A percentile compares a stretch with the other conserved stretches of the same genome.
phyloP scores from a whole-genome alignment of 352 stramenopile genomes.

The Pythium dissotocum region DNA sequence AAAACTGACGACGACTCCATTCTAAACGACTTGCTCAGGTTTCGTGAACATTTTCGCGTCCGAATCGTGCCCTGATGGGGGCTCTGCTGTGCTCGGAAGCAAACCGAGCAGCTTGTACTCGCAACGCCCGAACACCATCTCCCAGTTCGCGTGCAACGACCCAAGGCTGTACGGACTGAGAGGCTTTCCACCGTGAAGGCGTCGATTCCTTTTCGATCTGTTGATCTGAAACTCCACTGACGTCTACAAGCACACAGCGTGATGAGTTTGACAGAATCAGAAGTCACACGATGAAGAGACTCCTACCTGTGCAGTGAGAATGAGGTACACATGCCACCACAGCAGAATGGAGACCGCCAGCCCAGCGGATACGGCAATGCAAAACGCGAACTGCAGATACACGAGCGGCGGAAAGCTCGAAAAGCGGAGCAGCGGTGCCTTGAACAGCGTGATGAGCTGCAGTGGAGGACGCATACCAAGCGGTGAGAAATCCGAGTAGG shows the following conservation, averaged over 20 bases:
- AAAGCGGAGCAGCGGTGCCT: constrained; percentile 18
- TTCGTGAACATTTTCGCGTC: not conserved
- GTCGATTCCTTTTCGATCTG: constrained; percentile 48
- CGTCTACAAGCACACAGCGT: constrained; percentile 38
- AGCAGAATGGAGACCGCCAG: constrained; percentile 65
- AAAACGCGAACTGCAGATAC: constrained; percentile 69
- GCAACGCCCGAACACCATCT: constrained; percentile 70
- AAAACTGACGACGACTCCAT: constrained; percentile 9
- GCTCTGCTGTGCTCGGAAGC: constrained; percentile 48
- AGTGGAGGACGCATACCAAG: constrained; percentile 7
- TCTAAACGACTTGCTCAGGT: not conserved
- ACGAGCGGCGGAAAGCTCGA: constrained; percentile 28
- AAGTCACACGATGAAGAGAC: not conserved
- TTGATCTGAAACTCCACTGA: constrained; percentile 85
- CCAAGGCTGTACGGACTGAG: constrained; percentile 66
- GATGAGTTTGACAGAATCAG: not conserved
- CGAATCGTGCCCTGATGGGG: constrained; percentile 20
- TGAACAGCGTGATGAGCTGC: constrained; percentile 36
- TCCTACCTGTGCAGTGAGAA: constrained; percentile 71
- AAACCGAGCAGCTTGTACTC: constrained; percentile 59
- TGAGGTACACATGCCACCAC: constrained; percentile 71
- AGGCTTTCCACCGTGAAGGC: constrained; percentile 48
- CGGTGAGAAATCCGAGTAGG: not conserved
- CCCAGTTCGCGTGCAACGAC: constrained; percentile 75
- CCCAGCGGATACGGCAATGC: constrained; percentile 59